Percentiles rank a stretch among this genome's conserved stretches.
Conservation (phyloP, 129 eudicot genomes). For the Glebionis coronaria region DNA sequence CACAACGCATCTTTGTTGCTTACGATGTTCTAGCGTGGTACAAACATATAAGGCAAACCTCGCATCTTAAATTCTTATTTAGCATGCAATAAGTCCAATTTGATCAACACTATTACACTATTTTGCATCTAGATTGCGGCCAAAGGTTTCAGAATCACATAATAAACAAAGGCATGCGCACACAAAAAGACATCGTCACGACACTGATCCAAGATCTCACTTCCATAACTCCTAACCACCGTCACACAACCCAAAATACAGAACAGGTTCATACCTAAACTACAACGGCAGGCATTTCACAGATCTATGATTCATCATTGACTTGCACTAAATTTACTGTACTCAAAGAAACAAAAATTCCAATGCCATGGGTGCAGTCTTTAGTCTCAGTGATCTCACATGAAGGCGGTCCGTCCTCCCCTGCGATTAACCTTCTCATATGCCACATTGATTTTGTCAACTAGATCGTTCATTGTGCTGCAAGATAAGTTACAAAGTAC, state of each 20-base stretch:
- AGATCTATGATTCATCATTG: constrained; percentile 8
- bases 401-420: constrained; percentile 94
- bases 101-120: too few species aligned
- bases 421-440: constrained; percentile 78
- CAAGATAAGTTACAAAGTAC: constrained; percentile 5
- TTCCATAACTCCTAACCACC: background rate
- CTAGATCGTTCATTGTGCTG: constrained; percentile 97
- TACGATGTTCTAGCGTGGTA: too few species aligned
- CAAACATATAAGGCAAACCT: too few species aligned
- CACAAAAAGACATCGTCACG: background rate
- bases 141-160: background rate
- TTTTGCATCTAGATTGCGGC: background rate
- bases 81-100: too few species aligned
- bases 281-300: constrained; percentile 14
- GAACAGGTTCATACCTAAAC: constrained; percentile 14
- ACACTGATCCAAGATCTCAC: background rate
- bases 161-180: background rate
- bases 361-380: constrained; percentile 1
- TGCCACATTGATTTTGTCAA: constrained; percentile 92
- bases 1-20: too few species aligned
- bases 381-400: constrained; percentile 31
- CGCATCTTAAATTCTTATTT: too few species aligned
- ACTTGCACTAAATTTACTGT: constrained; percentile 15
- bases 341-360: constrained; percentile 18
- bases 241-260: background rate